phyloP scores from a whole-genome alignment of 371 early-diverging fungal genomes.

The Rhizomucor miehei region DNA sequence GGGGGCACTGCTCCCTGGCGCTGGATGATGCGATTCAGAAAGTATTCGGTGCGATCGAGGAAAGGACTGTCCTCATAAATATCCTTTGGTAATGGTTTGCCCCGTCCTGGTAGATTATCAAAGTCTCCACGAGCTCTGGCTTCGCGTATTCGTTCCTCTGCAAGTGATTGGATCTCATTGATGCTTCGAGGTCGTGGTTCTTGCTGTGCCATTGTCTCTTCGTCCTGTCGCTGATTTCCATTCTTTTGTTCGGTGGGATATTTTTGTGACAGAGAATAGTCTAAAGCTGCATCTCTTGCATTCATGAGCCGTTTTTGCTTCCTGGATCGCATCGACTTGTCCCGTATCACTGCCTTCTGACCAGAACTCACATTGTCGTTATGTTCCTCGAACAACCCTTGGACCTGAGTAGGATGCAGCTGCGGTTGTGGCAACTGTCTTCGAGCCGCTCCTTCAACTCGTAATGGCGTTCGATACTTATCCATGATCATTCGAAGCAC shows the following conservation, averaged over 20 bases:
- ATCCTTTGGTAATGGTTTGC: constrained; percentile 38
- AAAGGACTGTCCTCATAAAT: constrained; percentile 37
- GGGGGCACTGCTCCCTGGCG: constrained; percentile 45
- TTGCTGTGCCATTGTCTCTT: too few species aligned
- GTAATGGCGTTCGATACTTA: constrained; percentile 25
- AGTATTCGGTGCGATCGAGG: constrained; percentile 38
- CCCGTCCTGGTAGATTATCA: constrained; percentile 43
- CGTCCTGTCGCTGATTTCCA: too few species aligned
- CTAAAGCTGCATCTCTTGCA: constrained; percentile 25
- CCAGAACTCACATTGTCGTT: constrained; percentile 13
- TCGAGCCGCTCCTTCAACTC: constrained; percentile 35
- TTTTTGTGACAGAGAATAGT: constrained; percentile 18
- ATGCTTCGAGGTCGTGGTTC: constrained; percentile 14
- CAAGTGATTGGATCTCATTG: constrained; percentile 20
- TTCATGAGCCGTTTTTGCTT: constrained; percentile 20
- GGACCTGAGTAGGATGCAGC: constrained; percentile 4
- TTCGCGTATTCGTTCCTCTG: constrained; percentile 39
- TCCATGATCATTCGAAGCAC: constrained; percentile 35
- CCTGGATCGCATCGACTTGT: constrained; percentile 7
- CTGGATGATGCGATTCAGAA: constrained; percentile 51
- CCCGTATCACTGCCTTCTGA: constrained; percentile 17
- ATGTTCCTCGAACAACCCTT: constrained; percentile 3
- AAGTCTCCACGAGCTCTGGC: constrained; percentile 45
- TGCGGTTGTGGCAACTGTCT: constrained; percentile 25
- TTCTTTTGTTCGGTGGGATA: constrained; percentile 10